These are phyloP conservation scores for Kwoniella dendrophila DNA, from an alignment of 768 basidiomycete genomes.

Conservation along the genomic window DNA sequence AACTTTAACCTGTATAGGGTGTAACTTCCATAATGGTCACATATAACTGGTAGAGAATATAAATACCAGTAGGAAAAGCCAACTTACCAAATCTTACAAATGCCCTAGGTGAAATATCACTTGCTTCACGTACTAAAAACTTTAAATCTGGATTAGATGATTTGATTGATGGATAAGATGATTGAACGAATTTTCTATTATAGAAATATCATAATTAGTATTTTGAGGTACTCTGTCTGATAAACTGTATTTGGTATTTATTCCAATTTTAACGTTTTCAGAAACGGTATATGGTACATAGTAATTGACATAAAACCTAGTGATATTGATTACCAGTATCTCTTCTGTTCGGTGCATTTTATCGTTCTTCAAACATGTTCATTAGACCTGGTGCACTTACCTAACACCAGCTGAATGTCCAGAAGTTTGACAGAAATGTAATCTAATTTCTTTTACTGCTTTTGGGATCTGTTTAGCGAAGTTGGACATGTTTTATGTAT, in stretches of 20 bases:
- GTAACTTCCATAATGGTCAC: too few species aligned
- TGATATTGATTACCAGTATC: too few species aligned
- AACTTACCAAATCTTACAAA: slow-evolving; percentile 55
- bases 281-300: too few species aligned
- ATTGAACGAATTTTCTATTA: slow-evolving; percentile 52
- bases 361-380: background rate
- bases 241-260: too few species aligned
- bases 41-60: too few species aligned
- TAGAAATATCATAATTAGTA: background rate
- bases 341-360: background rate
- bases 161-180: slow-evolving; percentile 53
- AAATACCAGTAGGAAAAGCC: background rate
- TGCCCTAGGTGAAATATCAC: slow-evolving; percentile 49
- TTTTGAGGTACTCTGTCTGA: background rate
- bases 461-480: slow-evolving; percentile 53
- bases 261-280: too few species aligned
- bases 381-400: slow-evolving; percentile 47
- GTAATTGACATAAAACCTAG: too few species aligned
- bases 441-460: slow-evolving; percentile 55
- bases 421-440: slow-evolving; percentile 55
- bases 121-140: slow-evolving; percentile 55
- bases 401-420: slow-evolving; percentile 49
- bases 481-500: too few species aligned
- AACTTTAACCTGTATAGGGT: too few species aligned
- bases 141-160: slow-evolving; percentile 55